Conservation (phyloP, 805 yeast genomes). For the Ogataea kodamae region DNA sequence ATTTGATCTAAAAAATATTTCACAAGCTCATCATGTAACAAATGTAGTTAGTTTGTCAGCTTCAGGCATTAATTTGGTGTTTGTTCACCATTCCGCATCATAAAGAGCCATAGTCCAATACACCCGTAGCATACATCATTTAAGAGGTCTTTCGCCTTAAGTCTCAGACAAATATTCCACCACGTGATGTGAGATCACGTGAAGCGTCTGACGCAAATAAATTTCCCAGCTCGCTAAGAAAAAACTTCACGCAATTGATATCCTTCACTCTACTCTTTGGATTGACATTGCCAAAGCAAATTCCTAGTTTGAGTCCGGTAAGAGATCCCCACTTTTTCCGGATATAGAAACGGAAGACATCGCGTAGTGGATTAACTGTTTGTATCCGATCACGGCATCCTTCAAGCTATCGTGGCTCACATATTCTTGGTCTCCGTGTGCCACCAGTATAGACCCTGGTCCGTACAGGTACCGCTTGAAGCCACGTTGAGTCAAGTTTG, state of each 20-base stretch:
- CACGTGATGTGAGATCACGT: too few relatives aligned
- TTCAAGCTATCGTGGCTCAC: conserved; percentile 45
- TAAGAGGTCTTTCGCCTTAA: too few relatives aligned
- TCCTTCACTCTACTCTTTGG: conserved; percentile 10
- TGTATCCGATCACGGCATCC: conserved; percentile 52
- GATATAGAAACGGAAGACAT: conserved; percentile 33
- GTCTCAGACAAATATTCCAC: too few relatives aligned
- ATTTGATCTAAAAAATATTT: conserved; percentile 4
- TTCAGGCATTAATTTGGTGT: too few relatives aligned
- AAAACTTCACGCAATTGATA: conserved; percentile 8
- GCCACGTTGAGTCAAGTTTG: conserved; percentile 35
- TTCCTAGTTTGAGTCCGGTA: conserved; percentile 33
- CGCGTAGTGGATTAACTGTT: conserved; percentile 35
- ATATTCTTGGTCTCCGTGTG: conserved; percentile 56
- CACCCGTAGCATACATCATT: background rate
- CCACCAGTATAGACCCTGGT: conserved; percentile 61
- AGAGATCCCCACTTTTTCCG: conserved; percentile 22
- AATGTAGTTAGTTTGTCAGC: too few relatives aligned
- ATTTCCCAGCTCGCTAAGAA: too few relatives aligned
- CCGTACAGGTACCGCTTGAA: conserved; percentile 56
- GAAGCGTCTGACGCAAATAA: too few relatives aligned
- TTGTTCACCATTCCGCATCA: too few relatives aligned
- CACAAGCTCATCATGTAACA: too few relatives aligned
- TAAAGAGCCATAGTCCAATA: too few relatives aligned
- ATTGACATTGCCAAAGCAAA: conserved; percentile 22